Percentiles rank a stretch among this genome's conserved stretches.
Conservation (phyloP, 2,329 filamentous ascomycete genomes). For the Botryotinia calthae region DNA sequence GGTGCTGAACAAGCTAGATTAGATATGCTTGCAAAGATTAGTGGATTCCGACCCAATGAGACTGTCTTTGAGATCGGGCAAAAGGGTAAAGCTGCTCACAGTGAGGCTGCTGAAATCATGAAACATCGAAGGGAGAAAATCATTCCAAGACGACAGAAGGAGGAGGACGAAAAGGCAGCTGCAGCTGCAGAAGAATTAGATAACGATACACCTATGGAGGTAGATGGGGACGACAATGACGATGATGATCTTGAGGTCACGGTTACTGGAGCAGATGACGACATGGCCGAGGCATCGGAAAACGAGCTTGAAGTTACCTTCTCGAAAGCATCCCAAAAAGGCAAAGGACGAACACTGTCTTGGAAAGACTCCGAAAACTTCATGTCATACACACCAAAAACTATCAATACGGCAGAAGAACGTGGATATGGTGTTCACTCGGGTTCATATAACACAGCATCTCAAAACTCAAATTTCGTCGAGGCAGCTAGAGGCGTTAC, state of each 20-base stretch:
- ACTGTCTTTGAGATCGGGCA: slow-evolving; percentile 95
- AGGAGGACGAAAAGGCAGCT: slow-evolving; percentile 44
- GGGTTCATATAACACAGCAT: slow-evolving; percentile 55
- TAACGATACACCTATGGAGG: slow-evolving; percentile 33
- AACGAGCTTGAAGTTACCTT: slow-evolving; percentile 69
- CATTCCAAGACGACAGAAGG: slow-evolving; percentile 49
- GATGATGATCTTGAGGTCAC: slow-evolving; percentile 42
- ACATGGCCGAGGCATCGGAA: slow-evolving; percentile 60
- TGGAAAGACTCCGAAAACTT: slow-evolving; percentile 88
- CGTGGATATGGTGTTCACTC: slow-evolving; percentile 91
- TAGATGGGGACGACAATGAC: slow-evolving; percentile 41
- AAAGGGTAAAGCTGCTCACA: slow-evolving; percentile 59
- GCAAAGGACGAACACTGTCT: slow-evolving; percentile 56
- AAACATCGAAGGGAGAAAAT: slow-evolving; percentile 68
- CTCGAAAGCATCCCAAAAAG: slow-evolving; percentile 54
- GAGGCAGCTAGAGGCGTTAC: slow-evolving; percentile 81
- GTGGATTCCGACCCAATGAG: slow-evolving; percentile 83
- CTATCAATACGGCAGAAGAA: slow-evolving; percentile 79
- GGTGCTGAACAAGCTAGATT: slow-evolving; percentile 69
- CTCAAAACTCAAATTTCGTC: slow-evolving; percentile 69
- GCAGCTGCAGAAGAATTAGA: slow-evolving; percentile 32
- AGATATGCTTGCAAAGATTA: slow-evolving; percentile 84
- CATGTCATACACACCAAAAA: slow-evolving; percentile 91
- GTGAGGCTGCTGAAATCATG: slow-evolving; percentile 73
- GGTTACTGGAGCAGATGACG: slow-evolving; percentile 38